These are phyloP conservation scores for Penicillium sp. DNA, from an alignment of 2,329 filamentous ascomycete genomes.

Conservation along the genomic window DNA sequence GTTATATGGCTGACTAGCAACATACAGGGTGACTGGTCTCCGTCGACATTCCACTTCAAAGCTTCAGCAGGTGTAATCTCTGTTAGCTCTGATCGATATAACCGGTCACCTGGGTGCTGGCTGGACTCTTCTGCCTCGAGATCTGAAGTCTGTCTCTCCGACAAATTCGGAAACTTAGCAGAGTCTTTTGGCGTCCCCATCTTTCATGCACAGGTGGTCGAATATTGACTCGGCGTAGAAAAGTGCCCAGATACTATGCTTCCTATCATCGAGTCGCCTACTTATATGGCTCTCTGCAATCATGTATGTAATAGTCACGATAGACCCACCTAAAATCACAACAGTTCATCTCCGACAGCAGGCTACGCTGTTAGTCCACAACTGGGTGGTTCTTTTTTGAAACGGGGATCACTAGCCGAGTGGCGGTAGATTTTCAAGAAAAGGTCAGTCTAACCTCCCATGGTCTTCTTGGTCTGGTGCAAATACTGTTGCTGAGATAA, in stretches of 20 bases:
- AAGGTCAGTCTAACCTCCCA: not conserved
- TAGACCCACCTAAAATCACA: not conserved
- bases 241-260: not conserved
- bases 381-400: not conserved
- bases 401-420: not conserved
- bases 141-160: conserved; percentile 5
- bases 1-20: not conserved
- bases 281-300: not conserved
- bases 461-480: too few relatives aligned
- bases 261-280: not conserved
- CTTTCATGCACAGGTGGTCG: not conserved
- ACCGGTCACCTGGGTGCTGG: conserved; percentile 4
- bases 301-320: not conserved
- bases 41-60: conserved; percentile 43
- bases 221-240: not conserved
- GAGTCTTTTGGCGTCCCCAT: not conserved
- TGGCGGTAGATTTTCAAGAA: not conserved
- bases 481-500: too few relatives aligned
- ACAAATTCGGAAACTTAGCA: not conserved
- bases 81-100: conserved; percentile 27
- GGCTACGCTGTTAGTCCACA: not conserved
- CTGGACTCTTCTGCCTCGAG: conserved; percentile 11
- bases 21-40: conserved; percentile 44
- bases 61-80: conserved; percentile 42
- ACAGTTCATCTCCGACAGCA: not conserved